These are phyloP conservation scores for Monilinia polystroma DNA, from an alignment of 2,329 filamentous ascomycete species.

Conservation along the genomic window DNA sequence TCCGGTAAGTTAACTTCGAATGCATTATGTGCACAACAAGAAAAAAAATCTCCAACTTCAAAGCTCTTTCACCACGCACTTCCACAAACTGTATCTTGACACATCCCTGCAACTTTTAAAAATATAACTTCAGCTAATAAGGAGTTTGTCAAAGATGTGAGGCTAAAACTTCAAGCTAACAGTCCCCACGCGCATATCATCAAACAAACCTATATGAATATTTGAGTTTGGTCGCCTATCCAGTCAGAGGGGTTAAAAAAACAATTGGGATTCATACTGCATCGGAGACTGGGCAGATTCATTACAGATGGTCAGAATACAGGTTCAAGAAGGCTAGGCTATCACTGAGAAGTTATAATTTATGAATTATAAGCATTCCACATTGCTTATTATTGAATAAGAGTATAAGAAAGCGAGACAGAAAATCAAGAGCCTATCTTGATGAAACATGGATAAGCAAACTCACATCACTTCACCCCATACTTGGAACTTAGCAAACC, in stretches of 20 bases:
- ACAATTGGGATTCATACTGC: neutral
- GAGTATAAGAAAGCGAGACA: neutral
- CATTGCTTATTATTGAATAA: neutral
- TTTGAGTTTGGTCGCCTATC: too few relatives aligned
- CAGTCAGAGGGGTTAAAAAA: neutral
- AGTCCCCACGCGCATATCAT: neutral
- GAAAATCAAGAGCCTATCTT: neutral
- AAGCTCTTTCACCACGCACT: neutral
- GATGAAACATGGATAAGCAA: conserved; percentile 12
- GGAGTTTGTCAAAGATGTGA: neutral
- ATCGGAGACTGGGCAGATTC: neutral
- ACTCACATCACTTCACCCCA: neutral
- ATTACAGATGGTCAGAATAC: neutral
- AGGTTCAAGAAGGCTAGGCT: neutral
- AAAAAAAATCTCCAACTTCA: neutral
- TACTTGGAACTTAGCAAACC: neutral
- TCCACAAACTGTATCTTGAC: neutral
- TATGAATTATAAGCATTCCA: neutral
- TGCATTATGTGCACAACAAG: too few relatives aligned
- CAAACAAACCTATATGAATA: neutral
- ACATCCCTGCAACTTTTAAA: neutral
- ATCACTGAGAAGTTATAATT: neutral
- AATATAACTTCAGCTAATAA: neutral
- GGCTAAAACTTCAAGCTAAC: neutral
- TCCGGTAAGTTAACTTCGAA: neutral